Percentiles rank a stretch among this genome's conserved stretches.
Conservation (phyloP, 2,329 filamentous ascomycete species). For the Trichoderma endophyticum region DNA sequence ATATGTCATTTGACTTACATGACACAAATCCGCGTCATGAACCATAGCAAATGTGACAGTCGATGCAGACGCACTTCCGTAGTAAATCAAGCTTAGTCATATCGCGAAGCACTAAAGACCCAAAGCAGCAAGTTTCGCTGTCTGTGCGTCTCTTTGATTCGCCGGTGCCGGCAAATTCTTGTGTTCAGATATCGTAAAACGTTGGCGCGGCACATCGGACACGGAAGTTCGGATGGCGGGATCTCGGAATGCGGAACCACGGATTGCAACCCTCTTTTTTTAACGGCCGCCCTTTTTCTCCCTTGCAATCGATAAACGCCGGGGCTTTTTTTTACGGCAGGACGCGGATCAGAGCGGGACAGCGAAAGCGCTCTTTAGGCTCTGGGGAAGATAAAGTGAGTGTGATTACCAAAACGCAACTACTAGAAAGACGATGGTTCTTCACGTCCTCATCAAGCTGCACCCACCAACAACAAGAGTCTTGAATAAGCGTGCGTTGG, state of each 20-base stretch:
- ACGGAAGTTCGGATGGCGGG: slow-evolving; percentile 31
- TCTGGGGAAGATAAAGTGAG: slow-evolving; percentile 17
- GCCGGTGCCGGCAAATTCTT: background rate
- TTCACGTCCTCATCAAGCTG: background rate
- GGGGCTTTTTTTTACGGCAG: background rate
- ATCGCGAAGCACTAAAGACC: no score
- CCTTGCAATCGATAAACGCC: background rate
- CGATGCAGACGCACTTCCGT: no score
- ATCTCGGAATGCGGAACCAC: slow-evolving; percentile 9
- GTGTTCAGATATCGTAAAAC: background rate
- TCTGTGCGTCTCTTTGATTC: background rate
- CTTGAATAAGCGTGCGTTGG: background rate
- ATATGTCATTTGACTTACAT: background rate
- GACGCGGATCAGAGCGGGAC: background rate
- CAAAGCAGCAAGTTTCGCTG: background rate
- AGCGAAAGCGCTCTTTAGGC: background rate
- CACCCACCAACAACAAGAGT: background rate
- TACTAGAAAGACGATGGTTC: background rate
- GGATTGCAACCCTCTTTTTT: background rate
- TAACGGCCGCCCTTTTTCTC: background rate
- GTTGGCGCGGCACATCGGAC: background rate
- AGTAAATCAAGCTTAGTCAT: no score
- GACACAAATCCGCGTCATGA: background rate
- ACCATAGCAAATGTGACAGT: background rate
- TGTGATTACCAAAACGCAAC: slow-evolving; percentile 8